Percentiles rank a stretch among this genome's conserved stretches.
Conservation (phyloP, 768 basidiomycete genomes). For the Lactarius deliciosus region DNA sequence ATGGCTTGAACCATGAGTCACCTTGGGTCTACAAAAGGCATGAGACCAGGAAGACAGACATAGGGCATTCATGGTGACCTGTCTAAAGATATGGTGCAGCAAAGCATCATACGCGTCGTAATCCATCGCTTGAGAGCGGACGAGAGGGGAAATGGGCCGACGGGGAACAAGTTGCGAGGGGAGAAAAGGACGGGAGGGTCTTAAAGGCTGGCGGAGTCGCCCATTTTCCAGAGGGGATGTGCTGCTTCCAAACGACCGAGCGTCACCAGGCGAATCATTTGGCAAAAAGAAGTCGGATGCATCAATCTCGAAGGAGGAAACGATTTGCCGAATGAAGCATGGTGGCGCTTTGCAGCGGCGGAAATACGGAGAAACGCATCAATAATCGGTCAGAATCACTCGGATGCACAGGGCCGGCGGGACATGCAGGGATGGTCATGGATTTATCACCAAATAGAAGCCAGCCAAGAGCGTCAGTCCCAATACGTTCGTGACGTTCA, state of each 20-base stretch:
- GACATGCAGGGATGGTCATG: neutral
- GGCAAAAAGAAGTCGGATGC: neutral
- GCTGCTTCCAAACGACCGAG: neutral
- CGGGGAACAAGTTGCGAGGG: slow-evolving; percentile 25
- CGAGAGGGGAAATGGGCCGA: neutral
- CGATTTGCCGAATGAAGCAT: neutral
- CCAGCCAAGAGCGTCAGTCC: slow-evolving; percentile 5
- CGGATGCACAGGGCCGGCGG: slow-evolving; percentile 1
- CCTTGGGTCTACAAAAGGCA: slow-evolving; percentile 62
- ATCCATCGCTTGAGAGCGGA: slow-evolving; percentile 47
- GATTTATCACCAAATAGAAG: slow-evolving; percentile 3
- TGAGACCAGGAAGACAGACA: slow-evolving; percentile 15
- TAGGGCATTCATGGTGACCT: slow-evolving; percentile 42
- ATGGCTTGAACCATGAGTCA: slow-evolving; percentile 84
- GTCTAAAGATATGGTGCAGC: slow-evolving; percentile 76
- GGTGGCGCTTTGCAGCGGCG: slow-evolving; percentile 2
- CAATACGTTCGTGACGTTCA: neutral
- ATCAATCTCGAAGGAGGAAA: neutral
- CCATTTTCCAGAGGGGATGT: neutral
- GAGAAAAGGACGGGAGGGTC: slow-evolving; percentile 15
- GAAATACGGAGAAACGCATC: slow-evolving; percentile 9
- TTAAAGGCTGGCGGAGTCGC: neutral
- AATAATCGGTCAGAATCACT: slow-evolving; percentile 7
- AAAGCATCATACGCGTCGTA: slow-evolving; percentile 82
- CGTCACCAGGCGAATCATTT: slow-evolving; percentile 5